These are phyloP conservation scores for Dothideomycetidae sp. DNA, from an alignment of 2,329 filamentous ascomycete species.

Conservation along the genomic window DNA sequence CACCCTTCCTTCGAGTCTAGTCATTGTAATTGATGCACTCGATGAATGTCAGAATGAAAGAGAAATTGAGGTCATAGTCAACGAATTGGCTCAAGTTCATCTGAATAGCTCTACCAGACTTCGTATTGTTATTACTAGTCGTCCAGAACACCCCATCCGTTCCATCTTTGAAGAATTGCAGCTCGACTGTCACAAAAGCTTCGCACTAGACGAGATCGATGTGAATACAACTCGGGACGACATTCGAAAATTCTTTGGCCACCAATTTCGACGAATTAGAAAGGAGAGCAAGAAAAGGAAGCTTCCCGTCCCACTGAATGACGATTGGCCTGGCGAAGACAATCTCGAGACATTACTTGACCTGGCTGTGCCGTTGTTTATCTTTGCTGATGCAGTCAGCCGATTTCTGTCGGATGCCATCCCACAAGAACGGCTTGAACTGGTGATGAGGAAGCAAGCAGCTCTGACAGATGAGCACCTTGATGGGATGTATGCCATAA, in stretches of 20 bases:
- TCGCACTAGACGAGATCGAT: not conserved
- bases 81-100: too few species aligned
- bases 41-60: not conserved
- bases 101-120: too few species aligned
- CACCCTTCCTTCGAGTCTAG: too few species aligned
- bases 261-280: too few species aligned
- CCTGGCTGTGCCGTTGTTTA: not conserved
- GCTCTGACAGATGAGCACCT: too few species aligned
- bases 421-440: too few species aligned
- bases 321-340: not conserved
- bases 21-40: slow-evolving; percentile 1
- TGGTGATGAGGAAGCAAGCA: too few species aligned
- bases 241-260: too few species aligned
- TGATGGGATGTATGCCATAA: too few species aligned
- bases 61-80: not conserved
- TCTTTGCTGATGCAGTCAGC: not conserved
- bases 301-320: too few species aligned
- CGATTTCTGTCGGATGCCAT: not conserved
- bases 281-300: too few species aligned
- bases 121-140: not conserved
- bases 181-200: not conserved
- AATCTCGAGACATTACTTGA: not conserved
- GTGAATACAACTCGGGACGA: not conserved
- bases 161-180: not conserved
- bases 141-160: not conserved